phyloP scores from a whole-genome alignment of 257 asterid genomes.

The Solanum chmielewskii region DNA sequence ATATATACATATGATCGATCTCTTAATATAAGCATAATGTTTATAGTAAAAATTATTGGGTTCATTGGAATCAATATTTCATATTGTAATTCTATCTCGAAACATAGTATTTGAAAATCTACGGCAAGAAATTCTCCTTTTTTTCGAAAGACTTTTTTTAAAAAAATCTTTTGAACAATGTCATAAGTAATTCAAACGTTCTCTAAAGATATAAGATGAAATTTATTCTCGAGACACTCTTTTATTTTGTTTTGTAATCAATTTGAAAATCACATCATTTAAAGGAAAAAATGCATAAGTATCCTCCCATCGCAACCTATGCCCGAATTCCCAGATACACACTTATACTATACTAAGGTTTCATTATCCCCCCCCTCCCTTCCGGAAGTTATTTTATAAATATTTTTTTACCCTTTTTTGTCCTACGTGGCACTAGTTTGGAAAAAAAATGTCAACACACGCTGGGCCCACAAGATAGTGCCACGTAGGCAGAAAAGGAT shows the following conservation, averaged over 20 bases:
- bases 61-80: neutral
- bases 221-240: neutral
- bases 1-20: neutral
- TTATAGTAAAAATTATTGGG: neutral
- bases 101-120: neutral
- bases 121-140: neutral
- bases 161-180: neutral
- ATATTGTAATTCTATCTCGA: neutral
- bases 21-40: neutral
- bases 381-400: no score
- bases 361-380: no score
- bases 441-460: no score
- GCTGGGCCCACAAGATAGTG: no score
- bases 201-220: neutral
- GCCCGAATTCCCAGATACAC: no score
- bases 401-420: no score
- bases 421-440: no score
- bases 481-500: no score
- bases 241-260: neutral
- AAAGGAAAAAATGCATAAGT: no score
- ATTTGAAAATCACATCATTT: neutral
- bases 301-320: no score
- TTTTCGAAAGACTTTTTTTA: neutral
- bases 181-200: neutral
- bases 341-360: no score